A percentile compares a stretch with the other conserved stretches of the same genome.
phyloP scores from a whole-genome alignment of 2,329 filamentous ascomycete species.

The Penicillium janthinellum region DNA sequence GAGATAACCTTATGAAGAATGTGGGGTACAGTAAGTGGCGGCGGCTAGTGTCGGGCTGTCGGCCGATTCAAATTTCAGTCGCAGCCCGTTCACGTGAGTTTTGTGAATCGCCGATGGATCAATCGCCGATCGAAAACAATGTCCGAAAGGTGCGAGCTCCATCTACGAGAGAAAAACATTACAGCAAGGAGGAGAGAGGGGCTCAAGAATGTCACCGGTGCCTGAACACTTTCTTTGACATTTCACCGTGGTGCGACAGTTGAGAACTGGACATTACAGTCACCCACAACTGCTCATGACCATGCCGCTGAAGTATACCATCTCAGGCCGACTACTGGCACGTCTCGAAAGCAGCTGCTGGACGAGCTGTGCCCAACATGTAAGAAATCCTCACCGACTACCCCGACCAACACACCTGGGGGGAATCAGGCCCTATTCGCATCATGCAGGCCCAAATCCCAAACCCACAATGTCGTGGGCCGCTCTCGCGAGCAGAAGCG shows the following conservation, averaged over 20 bases:
- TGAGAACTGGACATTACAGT: background rate
- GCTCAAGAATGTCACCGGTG: background rate
- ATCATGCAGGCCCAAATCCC: background rate
- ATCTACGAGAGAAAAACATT: background rate
- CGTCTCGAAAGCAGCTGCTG: background rate
- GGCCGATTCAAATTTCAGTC: background rate
- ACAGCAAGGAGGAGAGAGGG: background rate
- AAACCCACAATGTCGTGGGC: background rate
- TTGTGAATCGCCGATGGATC: background rate
- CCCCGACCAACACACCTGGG: background rate
- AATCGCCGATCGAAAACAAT: background rate
- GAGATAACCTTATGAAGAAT: background rate
- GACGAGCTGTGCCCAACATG: background rate
- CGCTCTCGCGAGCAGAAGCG: slow-evolving; percentile 1
- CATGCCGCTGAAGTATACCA: background rate
- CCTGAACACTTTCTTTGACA: background rate
- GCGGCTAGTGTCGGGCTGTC: background rate
- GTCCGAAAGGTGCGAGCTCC: background rate
- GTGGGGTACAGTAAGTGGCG: background rate
- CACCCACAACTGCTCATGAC: background rate
- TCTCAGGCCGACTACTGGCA: background rate
- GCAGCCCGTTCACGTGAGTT: background rate
- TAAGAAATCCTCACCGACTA: background rate
- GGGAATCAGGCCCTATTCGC: background rate
- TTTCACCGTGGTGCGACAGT: background rate